Evolutionary conservation across 352 stramenopile genomes (phyloP).

Genomic region (Phytophthora fragariae): DNA sequence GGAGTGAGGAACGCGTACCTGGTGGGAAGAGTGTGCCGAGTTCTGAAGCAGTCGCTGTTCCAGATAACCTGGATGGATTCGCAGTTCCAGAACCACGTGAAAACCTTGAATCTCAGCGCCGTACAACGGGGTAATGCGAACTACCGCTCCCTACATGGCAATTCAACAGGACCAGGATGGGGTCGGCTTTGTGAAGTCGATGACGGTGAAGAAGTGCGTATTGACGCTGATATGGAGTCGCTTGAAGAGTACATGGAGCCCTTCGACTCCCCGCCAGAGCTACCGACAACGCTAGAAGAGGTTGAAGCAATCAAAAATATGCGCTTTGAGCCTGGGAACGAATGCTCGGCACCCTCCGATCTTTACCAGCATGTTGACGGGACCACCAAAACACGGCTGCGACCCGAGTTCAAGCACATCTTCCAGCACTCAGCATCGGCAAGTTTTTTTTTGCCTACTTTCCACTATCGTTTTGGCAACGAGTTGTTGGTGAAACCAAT

Average conservation of each 20-base stretch:
- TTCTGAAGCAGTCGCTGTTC: slow-evolving; percentile 6
- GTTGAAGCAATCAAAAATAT: slow-evolving; percentile 10
- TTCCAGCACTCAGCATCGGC: slow-evolving; percentile 33
- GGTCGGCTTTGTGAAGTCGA: slow-evolving; percentile 5
- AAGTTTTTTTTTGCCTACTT: slow-evolving; percentile 36
- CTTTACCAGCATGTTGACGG: slow-evolving; percentile 17
- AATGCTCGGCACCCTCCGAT: not conserved
- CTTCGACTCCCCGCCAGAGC: slow-evolving; percentile 6
- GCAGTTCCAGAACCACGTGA: slow-evolving; percentile 10
- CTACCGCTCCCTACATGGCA: slow-evolving; percentile 9
- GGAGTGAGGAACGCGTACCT: too few species aligned
- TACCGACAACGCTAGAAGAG: not conserved
- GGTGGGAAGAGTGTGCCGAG: slow-evolving; percentile 1
- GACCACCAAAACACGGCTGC: slow-evolving; percentile 15
- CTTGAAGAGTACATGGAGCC: slow-evolving; percentile 1
- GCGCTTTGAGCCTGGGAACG: slow-evolving; percentile 11
- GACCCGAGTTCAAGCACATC: slow-evolving; percentile 13
- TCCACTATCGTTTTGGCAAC: slow-evolving; percentile 38
- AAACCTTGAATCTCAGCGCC: not conserved
- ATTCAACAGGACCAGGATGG: not conserved
- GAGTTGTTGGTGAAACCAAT: slow-evolving; percentile 31
- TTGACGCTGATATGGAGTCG: not conserved
- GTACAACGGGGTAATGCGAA: slow-evolving; percentile 11
- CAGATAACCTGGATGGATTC: slow-evolving; percentile 18
- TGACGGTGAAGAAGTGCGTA: slow-evolving; percentile 4